phyloP scores from a whole-genome alignment of 495 filamentous ascomycete genomes.

The Neurospora sp. region DNA sequence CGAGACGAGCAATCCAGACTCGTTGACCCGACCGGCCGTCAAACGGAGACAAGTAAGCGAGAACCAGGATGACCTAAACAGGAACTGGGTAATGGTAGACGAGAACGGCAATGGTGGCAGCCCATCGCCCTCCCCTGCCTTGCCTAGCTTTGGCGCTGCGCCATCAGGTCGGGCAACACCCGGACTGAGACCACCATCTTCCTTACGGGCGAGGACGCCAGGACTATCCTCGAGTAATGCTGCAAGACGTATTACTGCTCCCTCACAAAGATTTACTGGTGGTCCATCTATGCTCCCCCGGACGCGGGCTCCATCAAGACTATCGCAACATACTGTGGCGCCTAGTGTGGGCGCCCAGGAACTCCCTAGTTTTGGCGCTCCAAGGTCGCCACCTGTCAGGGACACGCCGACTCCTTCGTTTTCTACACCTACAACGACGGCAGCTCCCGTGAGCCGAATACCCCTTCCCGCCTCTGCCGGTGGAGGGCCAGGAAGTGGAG shows the following conservation, averaged over 20 bases:
- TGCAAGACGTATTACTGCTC: constrained; percentile 26
- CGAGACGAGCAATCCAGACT: constrained; percentile 28
- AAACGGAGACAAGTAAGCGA: constrained; percentile 43
- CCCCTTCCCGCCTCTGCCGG: constrained; percentile 19
- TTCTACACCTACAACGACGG: background rate
- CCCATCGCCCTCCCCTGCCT: background rate
- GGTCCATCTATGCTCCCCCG: constrained; percentile 9
- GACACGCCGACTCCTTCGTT: background rate
- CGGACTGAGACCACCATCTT: background rate
- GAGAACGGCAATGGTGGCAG: constrained; percentile 7
- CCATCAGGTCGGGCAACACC: background rate
- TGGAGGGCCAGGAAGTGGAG: background rate
- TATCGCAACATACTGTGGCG: background rate
- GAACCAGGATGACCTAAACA: constrained; percentile 45
- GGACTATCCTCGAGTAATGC: background rate
- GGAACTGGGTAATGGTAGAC: constrained; percentile 71
- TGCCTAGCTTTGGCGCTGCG: constrained; percentile 8
- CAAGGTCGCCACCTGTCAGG: constrained; percentile 25
- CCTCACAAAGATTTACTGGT: constrained; percentile 25
- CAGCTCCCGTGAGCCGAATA: constrained; percentile 22
- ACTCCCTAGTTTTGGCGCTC: constrained; percentile 45
- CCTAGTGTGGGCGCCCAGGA: constrained; percentile 14
- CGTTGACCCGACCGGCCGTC: constrained; percentile 34
- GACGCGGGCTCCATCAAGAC: background rate
- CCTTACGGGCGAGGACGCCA: background rate